These are phyloP conservation scores for Sporopachydermia lactativora DNA, from an alignment of 805 yeast species.

Conservation along the genomic window DNA sequence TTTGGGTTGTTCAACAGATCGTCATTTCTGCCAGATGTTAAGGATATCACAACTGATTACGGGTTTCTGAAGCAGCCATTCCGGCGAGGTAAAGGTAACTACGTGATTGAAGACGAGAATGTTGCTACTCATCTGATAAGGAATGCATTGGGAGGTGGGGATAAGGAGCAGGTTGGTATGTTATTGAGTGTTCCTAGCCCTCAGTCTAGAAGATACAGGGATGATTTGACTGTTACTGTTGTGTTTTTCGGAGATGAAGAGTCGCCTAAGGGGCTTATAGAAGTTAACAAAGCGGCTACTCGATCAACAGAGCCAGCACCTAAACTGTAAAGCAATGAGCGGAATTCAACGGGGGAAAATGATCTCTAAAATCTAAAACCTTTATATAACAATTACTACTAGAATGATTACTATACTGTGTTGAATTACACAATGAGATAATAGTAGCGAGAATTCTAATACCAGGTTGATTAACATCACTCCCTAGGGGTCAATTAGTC, in stretches of 20 bases:
- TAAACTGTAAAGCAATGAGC: background rate
- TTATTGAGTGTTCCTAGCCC: conserved; percentile 86
- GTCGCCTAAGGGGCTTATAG: conserved; percentile 12
- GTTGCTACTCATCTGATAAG: conserved; percentile 88
- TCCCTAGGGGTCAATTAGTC: no score
- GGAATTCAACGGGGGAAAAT: no score
- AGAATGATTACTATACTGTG: no score
- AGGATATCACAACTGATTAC: background rate
- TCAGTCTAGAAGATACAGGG: conserved; percentile 80
- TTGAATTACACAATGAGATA: no score
- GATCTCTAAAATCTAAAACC: no score
- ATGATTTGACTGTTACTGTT: conserved; percentile 91
- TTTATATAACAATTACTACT: no score
- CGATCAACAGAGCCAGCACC: background rate
- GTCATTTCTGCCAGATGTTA: conserved; percentile 2
- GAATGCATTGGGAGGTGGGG: conserved; percentile 86
- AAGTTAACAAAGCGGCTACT: background rate
- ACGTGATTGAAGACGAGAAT: conserved; percentile 59
- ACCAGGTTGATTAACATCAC: no score
- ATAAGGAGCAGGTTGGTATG: conserved; percentile 77
- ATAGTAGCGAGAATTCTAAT: no score
- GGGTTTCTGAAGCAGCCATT: conserved; percentile 44
- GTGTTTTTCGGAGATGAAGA: conserved; percentile 70
- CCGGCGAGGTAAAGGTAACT: conserved; percentile 24
- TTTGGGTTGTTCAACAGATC: background rate